Evolutionary conservation across 192 early-diverging fungal species (phyloP), one percentile per base, ranked within the genome.

Genomic region (Coemansia sp.): DNA sequence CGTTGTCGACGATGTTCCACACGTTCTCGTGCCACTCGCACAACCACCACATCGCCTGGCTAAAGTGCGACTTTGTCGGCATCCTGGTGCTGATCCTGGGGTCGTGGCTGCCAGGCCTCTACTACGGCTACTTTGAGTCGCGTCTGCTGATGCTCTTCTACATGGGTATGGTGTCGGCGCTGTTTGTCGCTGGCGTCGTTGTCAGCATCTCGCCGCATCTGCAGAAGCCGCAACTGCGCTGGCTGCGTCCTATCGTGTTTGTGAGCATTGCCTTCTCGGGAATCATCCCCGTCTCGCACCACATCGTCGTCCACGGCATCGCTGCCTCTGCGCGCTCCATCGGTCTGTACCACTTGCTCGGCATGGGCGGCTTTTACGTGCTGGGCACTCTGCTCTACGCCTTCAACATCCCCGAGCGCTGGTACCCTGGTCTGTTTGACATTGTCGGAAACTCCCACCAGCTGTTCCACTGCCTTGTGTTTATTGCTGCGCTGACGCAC

Each of bases 51-150:
- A 72, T 82, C 12, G 80, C 74, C 7, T 82, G 80, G 80, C 80
- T 82, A 43, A 90, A 95, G 72, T 92, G 92, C 58, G 96, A 96
- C 74, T 97, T 95, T 87, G 86, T 92, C 39, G 95, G 95, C 41
- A 98, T 97, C 67, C 88, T 93, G 49, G 81, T 88, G 14, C 83
- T 96, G 60, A 95, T 94, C 71, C 81, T 90, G 41, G 84, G 79
- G 56, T 85, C 84, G 5, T 79, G 74, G 63, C 49, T 77, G 42
- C 84, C 84, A 4, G 69, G 81, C 56, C 57, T 85, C 62, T 83
- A 82, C 73, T 85, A 85, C 63, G 74, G 74, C 1, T 90, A 90
- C 76, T 88, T 79, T 68, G 89, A 88, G 73, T 70, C 86, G 69
- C 75, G 76, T 3, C 42, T 45, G 19, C 72, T 73, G 48, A 87